A percentile compares a stretch with the other conserved stretches of the same genome.
Evolutionary conservation across 805 yeast genomes (phyloP).

Genomic region (Tetrapisispora arboricola): DNA sequence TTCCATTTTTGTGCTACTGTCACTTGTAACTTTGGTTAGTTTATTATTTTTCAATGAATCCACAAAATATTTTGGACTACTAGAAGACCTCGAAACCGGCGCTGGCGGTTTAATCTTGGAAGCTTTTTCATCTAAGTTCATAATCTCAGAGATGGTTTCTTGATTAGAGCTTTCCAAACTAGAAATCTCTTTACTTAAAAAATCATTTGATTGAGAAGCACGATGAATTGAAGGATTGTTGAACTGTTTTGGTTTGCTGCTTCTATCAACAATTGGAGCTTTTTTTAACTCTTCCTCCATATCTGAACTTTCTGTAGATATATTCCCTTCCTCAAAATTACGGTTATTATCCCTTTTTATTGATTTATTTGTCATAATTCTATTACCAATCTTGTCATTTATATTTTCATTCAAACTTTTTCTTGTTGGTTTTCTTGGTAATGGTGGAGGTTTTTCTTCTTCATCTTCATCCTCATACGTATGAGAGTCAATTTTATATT

Average conservation of each 20-base stretch:
- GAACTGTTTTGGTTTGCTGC: not conserved
- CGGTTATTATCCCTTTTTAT: too few species aligned
- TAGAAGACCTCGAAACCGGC: not conserved
- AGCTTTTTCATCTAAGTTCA: too few species aligned
- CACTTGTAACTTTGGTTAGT: constrained; percentile 5
- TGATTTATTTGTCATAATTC: not conserved
- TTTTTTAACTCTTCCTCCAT: not conserved
- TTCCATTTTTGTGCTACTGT: not conserved
- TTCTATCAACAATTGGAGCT: not conserved
- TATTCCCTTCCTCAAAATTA: too few species aligned
- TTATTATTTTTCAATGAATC: constrained; percentile 14
- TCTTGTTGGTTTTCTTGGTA: constrained; percentile 4
- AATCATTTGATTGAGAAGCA: not conserved
- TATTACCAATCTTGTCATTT: not conserved
- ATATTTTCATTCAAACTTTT: not conserved
- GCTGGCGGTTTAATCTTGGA: constrained; percentile 1
- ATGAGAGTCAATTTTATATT: not conserved
- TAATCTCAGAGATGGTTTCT: too few species aligned
- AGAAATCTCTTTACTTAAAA: not conserved
- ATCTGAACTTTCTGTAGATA: too few species aligned
- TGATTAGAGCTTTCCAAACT: too few species aligned
- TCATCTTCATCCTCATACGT: constrained; percentile 1
- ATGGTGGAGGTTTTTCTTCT: constrained; percentile 6
- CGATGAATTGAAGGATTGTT: not conserved
- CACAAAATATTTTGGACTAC: constrained; percentile 8